Percentiles rank a stretch among this genome's conserved stretches.
Evolutionary conservation across 2,329 filamentous ascomycete species (phyloP).

Genomic region (Claviceps arundinis): DNA sequence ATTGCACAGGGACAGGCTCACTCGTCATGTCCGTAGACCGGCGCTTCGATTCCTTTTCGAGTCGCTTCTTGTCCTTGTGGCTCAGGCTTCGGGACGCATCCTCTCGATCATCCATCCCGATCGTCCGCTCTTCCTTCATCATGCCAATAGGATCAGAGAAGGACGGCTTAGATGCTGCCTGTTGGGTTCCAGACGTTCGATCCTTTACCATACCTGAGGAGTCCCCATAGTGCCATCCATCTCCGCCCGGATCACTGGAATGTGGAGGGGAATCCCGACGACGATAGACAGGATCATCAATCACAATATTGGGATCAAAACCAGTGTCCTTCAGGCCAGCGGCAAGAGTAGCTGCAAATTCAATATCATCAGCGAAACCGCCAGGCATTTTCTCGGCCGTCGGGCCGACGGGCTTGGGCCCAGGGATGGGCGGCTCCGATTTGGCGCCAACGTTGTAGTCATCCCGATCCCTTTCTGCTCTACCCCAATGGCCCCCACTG

Average conservation of each 20-base stretch:
- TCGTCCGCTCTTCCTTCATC: constrained; percentile 17
- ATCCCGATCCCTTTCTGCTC: constrained; percentile 9
- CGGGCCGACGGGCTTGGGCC: constrained; percentile 42
- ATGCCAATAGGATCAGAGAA: constrained; percentile 36
- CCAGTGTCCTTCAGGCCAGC: constrained; percentile 56
- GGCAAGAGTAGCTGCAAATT: constrained; percentile 56
- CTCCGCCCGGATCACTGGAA: constrained; percentile 33
- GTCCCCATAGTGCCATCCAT: constrained; percentile 33
- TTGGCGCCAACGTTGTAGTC: constrained; percentile 25
- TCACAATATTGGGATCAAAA: constrained; percentile 58
- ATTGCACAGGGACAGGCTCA: constrained; percentile 2
- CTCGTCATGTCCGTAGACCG: constrained; percentile 16
- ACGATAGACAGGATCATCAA: constrained; percentile 50
- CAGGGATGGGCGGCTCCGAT: constrained; percentile 36
- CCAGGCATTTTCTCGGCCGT: constrained; percentile 44
- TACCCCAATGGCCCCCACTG: constrained; percentile 8
- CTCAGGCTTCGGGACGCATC: constrained; percentile 21
- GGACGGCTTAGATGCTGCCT: constrained; percentile 21
- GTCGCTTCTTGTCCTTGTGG: constrained; percentile 37
- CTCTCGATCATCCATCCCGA: constrained; percentile 13
- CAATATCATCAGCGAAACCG: constrained; percentile 51
- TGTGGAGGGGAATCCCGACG: constrained; percentile 50
- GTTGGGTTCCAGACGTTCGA: constrained; percentile 11
- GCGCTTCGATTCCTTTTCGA: constrained; percentile 25
- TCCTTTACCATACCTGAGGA: constrained; percentile 35